These are phyloP conservation scores for Populus ilicifolia DNA, from an alignment of 345 rosid species.

Conservation along the genomic window DNA sequence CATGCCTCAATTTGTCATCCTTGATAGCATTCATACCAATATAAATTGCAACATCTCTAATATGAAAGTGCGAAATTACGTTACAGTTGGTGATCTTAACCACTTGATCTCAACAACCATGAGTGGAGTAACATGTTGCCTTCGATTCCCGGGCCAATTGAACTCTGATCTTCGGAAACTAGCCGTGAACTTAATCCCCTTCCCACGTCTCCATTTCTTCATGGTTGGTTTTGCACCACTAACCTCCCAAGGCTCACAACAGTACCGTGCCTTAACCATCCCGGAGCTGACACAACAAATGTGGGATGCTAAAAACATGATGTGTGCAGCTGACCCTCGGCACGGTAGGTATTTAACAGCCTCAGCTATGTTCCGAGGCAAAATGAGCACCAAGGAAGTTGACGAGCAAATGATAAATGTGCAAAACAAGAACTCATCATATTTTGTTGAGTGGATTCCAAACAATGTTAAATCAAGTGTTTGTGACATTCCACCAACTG, in stretches of 20 bases:
- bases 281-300: conserved; percentile 83
- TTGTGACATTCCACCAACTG: conserved; percentile 72
- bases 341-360: conserved; percentile 86
- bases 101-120: conserved; percentile 78
- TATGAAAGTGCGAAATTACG: background rate
- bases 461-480: conserved; percentile 75
- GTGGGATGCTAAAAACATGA: conserved; percentile 86
- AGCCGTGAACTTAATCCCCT: conserved; percentile 74
- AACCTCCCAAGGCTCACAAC: conserved; percentile 74
- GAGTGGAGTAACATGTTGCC: conserved; percentile 86
- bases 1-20: background rate
- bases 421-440: conserved; percentile 90
- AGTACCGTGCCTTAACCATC: conserved; percentile 74
- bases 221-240: conserved; percentile 83
- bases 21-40: too few species aligned
- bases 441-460: conserved; percentile 72
- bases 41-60: background rate
- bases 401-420: conserved; percentile 92
- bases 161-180: conserved; percentile 83
- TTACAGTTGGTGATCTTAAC: conserved; percentile 74
- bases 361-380: conserved; percentile 84
- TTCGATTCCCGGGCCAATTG: conserved; percentile 80
- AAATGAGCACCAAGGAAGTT: conserved; percentile 89
- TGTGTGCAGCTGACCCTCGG: conserved; percentile 87
- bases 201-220: conserved; percentile 80